Percentiles rank a stretch among this genome's conserved stretches.
These are phyloP conservation scores for Cylindrodendrum hubeiense DNA, from an alignment of 2,329 filamentous ascomycete species.

Conservation along the genomic window DNA sequence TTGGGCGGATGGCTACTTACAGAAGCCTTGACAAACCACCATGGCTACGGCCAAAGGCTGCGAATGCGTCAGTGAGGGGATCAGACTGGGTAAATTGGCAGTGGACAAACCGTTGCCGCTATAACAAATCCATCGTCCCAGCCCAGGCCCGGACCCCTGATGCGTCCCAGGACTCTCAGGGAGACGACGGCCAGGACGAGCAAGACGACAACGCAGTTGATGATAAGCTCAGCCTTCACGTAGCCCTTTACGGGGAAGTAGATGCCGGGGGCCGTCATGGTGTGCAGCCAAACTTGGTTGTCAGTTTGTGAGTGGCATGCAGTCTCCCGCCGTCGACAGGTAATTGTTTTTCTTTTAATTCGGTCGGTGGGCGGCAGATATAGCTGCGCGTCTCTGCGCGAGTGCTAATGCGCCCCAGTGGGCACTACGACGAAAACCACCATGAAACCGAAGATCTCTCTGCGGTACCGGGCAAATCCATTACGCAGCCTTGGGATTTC, in stretches of 20 bases:
- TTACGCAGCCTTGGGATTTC: background rate
- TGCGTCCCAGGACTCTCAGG: slow-evolving; percentile 44
- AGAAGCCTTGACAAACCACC: slow-evolving; percentile 45
- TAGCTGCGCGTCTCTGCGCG: background rate
- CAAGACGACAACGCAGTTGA: slow-evolving; percentile 49
- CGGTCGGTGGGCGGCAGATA: background rate
- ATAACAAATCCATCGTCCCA: slow-evolving; percentile 49
- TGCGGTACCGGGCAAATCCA: background rate
- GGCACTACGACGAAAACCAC: slow-evolving; percentile 17
- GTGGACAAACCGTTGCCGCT: slow-evolving; percentile 37
- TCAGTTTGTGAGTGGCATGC: background rate
- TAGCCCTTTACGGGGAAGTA: slow-evolving; percentile 34
- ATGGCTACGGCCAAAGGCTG: slow-evolving; percentile 44
- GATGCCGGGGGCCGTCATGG: slow-evolving; percentile 31
- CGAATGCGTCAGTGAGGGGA: slow-evolving; percentile 16
- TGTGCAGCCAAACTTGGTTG: slow-evolving; percentile 2
- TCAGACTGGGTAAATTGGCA: too few relatives aligned
- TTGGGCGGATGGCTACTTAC: slow-evolving; percentile 25
- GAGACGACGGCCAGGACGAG: slow-evolving; percentile 45
- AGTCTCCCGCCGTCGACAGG: background rate
- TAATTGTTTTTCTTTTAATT: background rate
- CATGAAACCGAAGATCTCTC: slow-evolving; percentile 24
- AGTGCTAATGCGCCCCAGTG: background rate
- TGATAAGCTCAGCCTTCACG: slow-evolving; percentile 44
- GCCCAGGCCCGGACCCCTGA: slow-evolving; percentile 48